Evolutionary conservation across 1,139 yeast genomes (phyloP), one percentile per base, ranked within the genome.

Genomic region (Zygosaccharomyces sapae): DNA sequence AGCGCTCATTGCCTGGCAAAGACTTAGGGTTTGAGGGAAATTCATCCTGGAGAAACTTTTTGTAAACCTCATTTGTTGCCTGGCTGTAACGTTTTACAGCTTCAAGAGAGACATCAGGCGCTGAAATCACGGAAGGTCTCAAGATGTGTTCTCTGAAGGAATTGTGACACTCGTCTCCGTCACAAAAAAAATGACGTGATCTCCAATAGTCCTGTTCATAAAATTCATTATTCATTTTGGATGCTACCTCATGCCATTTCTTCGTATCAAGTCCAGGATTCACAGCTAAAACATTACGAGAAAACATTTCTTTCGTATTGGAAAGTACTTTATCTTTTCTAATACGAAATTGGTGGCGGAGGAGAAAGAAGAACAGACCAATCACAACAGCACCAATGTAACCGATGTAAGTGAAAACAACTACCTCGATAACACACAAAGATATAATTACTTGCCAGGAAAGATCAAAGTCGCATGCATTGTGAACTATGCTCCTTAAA

Each of bases 221-320:
- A 6, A 37, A 25, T 4, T 7, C 13, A 8, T 18, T 9, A n/a
- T 37, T 37, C 31, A 22, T 37, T 12, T 24, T 37, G 9, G 6
- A n/a, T 12, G 41, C 41, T 25, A 37, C 12, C 19, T 22, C 41
- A 12, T 10, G 31, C 41, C 41, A 37, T 12, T 27, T 27, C 12
- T 6, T 12, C 5, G 31, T 7, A 27, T 27, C 31, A 27, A 27
- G 12, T 2, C 12, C 12, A 27, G 31, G 31, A 5, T 27, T 27
- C 13, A 27, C 31, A 10, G 31, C 31, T 9, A 27, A 9, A 12
- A 27, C 9, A 9, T 10, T 10, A 10, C 12, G n/a, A 9, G 12
- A 10, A 27, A 27, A 27, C 8, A 9, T 10, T 12, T 10, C n/a
- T 9, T 12, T 7, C 9, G 9, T 27, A 10, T 27, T 27, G 9